Percentiles rank a stretch among this genome's conserved stretches.
These are phyloP conservation scores for Eucalyptus regnans DNA, from an alignment of 345 rosid genomes.

Conservation along the genomic window DNA sequence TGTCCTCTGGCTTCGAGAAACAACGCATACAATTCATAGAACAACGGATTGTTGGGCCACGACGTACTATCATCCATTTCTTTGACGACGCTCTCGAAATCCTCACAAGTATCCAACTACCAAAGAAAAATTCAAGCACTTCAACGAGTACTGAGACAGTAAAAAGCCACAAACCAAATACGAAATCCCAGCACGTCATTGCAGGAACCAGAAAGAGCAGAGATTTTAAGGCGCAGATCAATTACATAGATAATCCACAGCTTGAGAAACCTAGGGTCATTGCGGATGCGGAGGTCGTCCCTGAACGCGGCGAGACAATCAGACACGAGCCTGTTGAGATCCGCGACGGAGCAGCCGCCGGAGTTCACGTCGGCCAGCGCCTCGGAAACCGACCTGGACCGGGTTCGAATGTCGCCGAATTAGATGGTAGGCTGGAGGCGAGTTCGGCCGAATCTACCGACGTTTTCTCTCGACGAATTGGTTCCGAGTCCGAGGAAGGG, in stretches of 20 bases:
- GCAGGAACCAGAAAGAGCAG: not conserved
- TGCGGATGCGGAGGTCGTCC: slow-evolving; percentile 40
- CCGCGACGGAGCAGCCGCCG: slow-evolving; percentile 8
- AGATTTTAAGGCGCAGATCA: not conserved
- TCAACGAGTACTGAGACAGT: not conserved
- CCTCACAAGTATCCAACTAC: slow-evolving; percentile 55
- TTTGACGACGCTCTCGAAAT: slow-evolving; percentile 38
- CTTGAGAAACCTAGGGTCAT: slow-evolving; percentile 87
- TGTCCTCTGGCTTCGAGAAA: slow-evolving; percentile 73
- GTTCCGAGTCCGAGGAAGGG: not conserved
- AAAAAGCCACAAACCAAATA: not conserved
- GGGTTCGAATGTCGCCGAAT: not conserved
- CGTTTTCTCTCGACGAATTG: not conserved
- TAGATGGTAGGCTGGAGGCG: not conserved
- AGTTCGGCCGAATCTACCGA: not conserved
- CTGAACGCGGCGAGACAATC: slow-evolving; percentile 49
- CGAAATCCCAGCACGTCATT: not conserved
- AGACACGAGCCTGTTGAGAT: slow-evolving; percentile 29
- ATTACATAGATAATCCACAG: slow-evolving; percentile 84
- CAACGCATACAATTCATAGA: slow-evolving; percentile 70
- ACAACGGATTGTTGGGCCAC: slow-evolving; percentile 32
- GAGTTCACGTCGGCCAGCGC: slow-evolving; percentile 26
- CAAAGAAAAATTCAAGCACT: not conserved
- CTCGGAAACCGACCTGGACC: slow-evolving; percentile 36
- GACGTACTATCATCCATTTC: slow-evolving; percentile 49